Base-by-base conservation (phyloP, 345 rosid genomes). In the Aquilaria yunnanensis region DNA sequence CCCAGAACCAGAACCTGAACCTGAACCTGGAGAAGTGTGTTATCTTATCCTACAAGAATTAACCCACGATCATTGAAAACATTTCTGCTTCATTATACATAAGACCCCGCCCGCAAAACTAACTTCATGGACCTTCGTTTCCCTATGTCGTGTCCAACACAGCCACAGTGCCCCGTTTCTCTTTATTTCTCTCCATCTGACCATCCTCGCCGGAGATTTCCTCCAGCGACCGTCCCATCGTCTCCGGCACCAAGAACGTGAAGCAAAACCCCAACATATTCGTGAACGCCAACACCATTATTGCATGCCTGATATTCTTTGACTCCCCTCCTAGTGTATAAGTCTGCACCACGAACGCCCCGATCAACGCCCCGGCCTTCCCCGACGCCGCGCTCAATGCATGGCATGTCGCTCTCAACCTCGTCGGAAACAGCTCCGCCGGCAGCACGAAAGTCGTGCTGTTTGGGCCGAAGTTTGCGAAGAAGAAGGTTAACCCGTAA, bases 171-270 rank as follows among this genome's bases (percentile, higher is more conserved):
- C 30, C 57, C 57, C 61, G 54, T 14, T 62, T 57, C 58, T 71
- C 72, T 16, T 43, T 29, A 16, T 43, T 11, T 12, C 43, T 37
- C 43, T 37, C 12, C 50, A 4, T 60, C 69, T 37, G 43, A 12
- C 72, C 81, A 14, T 83, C 91, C 64, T 85, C 91, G 1, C 88
- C 86, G 0, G 88, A 85, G 2, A 83, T 80, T 70, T 82, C 84
- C 72, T 80, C 91, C 61, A 85, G 60, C 0, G 87, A 80, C 56
- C 62, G 72, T 1, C 87, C 85, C 57, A 67, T 81, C 9, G 86
- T 81, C 80, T 84, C 88, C 0, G 71, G 51, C 45, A 78, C 54
- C 63, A 85, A 52, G 79, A 85, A 85, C 0, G 85, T 78, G 77
- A 63, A 85, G 34, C 77, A 73, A 59, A 78, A 78, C 14, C 88